phyloP scores from a whole-genome alignment of 352 stramenopile genomes.

The Hyphochytrium catenoides region DNA sequence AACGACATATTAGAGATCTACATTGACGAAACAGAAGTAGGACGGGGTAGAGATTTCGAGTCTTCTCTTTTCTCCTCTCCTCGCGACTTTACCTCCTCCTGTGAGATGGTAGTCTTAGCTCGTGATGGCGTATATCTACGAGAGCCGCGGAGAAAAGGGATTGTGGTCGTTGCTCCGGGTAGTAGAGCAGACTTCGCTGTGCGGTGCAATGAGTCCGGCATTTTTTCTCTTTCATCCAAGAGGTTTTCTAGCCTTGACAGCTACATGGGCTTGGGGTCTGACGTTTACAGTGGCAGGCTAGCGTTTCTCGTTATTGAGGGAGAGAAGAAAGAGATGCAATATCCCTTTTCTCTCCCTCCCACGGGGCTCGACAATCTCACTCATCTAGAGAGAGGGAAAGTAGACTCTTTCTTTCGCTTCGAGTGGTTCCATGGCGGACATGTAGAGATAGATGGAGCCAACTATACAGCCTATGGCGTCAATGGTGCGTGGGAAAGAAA shows the following conservation, averaged over 20 bases:
- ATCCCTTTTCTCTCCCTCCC: constrained; percentile 4
- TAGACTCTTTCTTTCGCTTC: not conserved
- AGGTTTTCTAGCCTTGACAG: constrained; percentile 14
- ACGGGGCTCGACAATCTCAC: not conserved
- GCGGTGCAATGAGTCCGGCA: constrained; percentile 18
- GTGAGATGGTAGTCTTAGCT: constrained; percentile 21
- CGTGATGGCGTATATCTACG: constrained; percentile 25
- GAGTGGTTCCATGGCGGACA: constrained; percentile 5
- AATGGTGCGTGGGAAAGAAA: no score
- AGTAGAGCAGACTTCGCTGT: constrained; percentile 27
- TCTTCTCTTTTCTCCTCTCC: no score
- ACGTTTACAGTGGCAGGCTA: constrained; percentile 27
- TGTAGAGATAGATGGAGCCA: constrained; percentile 17
- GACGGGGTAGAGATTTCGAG: no score
- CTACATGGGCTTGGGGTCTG: constrained; percentile 25
- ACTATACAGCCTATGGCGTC: constrained; percentile 44
- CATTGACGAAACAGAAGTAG: constrained; percentile 11
- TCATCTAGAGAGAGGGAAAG: not conserved
- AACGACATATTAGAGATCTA: constrained; percentile 24
- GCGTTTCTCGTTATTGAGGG: constrained; percentile 29
- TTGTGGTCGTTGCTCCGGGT: constrained; percentile 26
- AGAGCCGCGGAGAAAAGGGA: constrained; percentile 5
- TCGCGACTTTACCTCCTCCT: no score
- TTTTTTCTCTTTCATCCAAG: constrained; percentile 28
- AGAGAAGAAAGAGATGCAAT: constrained; percentile 11